phyloP scores from a whole-genome alignment of 345 rosid species.

The Citrus hindsii region DNA sequence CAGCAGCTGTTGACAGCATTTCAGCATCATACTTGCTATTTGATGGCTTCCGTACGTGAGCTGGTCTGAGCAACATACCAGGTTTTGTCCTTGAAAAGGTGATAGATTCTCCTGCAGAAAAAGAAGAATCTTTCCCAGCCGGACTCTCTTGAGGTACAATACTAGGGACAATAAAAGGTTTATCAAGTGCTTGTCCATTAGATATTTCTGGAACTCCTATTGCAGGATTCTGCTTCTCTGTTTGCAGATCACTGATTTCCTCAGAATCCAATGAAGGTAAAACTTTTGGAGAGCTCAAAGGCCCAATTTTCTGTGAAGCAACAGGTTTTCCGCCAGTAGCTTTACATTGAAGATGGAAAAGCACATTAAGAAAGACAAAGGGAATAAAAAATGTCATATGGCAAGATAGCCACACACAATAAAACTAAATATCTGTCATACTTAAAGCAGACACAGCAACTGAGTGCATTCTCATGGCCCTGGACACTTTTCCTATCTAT shows the following conservation, averaged over 20 bases:
- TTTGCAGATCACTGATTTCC: constrained; percentile 24
- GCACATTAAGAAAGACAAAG: constrained; percentile 21
- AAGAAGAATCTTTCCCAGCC: constrained; percentile 42
- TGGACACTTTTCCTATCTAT: not conserved
- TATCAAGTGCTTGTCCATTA: constrained; percentile 44
- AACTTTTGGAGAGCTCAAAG: constrained; percentile 45
- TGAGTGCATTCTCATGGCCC: not conserved
- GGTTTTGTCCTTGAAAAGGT: constrained; percentile 86
- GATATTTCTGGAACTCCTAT: constrained; percentile 28
- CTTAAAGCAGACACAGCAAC: not conserved
- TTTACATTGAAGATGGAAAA: constrained; percentile 31
- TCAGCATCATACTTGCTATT: constrained; percentile 49
- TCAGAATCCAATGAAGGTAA: constrained; percentile 28
- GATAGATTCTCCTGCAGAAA: constrained; percentile 58
- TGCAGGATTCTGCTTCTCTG: constrained; percentile 38
- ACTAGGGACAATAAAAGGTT: constrained; percentile 35
- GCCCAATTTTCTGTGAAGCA: constrained; percentile 37
- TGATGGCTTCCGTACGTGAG: constrained; percentile 58
- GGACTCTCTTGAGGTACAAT: constrained; percentile 39
- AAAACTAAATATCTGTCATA: not conserved
- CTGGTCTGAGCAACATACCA: constrained; percentile 91
- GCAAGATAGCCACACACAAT: not conserved
- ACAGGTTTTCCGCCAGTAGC: constrained; percentile 66
- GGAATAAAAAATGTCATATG: constrained; percentile 5
- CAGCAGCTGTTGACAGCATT: constrained; percentile 40